Conservation (phyloP, 2,329 filamentous ascomycete genomes). For the Orbilia ellipsospora region DNA sequence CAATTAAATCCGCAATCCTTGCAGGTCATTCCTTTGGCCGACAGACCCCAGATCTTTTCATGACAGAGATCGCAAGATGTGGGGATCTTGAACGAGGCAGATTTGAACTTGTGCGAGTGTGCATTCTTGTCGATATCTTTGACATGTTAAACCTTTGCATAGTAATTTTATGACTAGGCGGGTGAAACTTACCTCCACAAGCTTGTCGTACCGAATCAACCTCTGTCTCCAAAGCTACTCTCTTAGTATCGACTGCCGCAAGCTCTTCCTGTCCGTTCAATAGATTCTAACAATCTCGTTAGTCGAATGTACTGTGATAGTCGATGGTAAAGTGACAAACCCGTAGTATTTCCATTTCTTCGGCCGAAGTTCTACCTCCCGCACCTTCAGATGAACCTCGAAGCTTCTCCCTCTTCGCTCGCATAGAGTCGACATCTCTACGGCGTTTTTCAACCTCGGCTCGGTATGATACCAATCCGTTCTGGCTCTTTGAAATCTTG, state of each 20-base stretch:
- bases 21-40: conserved; percentile 95
- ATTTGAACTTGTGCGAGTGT: conserved; percentile 96
- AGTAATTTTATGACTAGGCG: not conserved
- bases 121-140: conserved; percentile 88
- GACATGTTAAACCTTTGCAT: not conserved
- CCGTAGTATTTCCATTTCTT: conserved; percentile 58
- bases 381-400: conserved; percentile 64
- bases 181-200: conserved; percentile 69
- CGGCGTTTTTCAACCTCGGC: conserved; percentile 80
- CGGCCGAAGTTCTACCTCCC: conserved; percentile 73
- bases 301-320: not conserved
- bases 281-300: conserved; percentile 50
- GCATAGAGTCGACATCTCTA: conserved; percentile 82
- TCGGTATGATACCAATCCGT: conserved; percentile 80
- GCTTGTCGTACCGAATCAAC: conserved; percentile 89
- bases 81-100: conserved; percentile 98
- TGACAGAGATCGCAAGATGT: conserved; percentile 98
- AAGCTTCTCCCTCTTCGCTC: conserved; percentile 89
- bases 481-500: conserved; percentile 88
- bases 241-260: conserved; percentile 83
- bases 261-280: conserved; percentile 71
- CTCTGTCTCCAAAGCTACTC: conserved; percentile 90
- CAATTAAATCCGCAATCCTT: conserved; percentile 97
- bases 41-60: conserved; percentile 95
- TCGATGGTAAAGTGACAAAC: conserved; percentile 31